Base-by-base conservation (phyloP, 208 protist species). In the Phytomonas sp. region DNA sequence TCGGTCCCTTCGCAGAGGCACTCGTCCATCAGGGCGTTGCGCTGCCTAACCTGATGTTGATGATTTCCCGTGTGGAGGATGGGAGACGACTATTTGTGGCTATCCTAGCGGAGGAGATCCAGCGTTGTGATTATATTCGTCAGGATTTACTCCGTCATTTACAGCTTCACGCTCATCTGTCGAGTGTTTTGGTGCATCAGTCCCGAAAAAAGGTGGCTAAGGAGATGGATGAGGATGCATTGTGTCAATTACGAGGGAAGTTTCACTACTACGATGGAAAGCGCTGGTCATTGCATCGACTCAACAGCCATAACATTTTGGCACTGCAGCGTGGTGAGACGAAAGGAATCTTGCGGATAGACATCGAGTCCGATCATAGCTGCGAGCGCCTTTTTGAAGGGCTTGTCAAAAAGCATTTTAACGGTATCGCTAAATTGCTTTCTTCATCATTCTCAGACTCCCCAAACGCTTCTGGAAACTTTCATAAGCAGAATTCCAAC, bases 271-370 rank as follows among this genome's bases (percentile, higher is more conserved):
- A 94, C 75, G 80, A 91, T 63, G 75, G 72, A 32, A 81, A 82
- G 29, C 52, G 65, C 33, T 89, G 76, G 70, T 59, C 74, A 26
- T 79, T 92, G 36, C 65, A 74, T 29, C 73, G 68, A 23, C 70
- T 94, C 37, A 73, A 66, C 33, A 78, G 73, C 19, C 88, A 94
- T 59, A 37, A 79, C n/a, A 75, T 88, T 65, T 71, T 94, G 56
- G 88, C 88, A 7, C 63, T 90, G 62, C 71, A 83, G 70, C 83
- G 88, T n/a, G 88, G 86, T 32, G 86, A 94, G 77, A 66, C 61
- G 19, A 87, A 89, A 68, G 88, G 88, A 8, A 82, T 84, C 12
- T 61, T 94, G 40, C 73, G 80, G 71, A 78, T 94, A 45, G 79
- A 90, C 63, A 72, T 84, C 30, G 42, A 40, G 32, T n/a, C 74